Base-by-base conservation (phyloP, 495 filamentous ascomycete genomes). In the Aspergillus olivimuriae region DNA sequence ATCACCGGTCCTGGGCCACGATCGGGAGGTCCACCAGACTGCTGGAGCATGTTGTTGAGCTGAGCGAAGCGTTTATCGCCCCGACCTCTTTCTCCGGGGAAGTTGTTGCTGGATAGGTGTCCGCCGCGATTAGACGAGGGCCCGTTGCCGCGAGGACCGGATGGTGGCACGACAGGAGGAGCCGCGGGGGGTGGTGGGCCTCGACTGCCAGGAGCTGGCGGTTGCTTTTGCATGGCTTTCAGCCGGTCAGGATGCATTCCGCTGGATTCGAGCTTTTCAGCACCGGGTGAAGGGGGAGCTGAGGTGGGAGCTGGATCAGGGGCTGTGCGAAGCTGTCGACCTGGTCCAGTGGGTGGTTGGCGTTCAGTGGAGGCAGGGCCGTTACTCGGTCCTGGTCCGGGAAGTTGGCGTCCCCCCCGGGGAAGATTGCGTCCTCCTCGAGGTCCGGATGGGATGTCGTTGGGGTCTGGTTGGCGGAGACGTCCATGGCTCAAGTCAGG, bases 401-500 rank as follows among this genome's bases (percentile, higher is more conserved):
- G 18, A 49, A 57, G 46, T 61, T 63, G 24, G 18, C 68, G 63
- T 34, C 60, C 60, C 41, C 61, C 51, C 11, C 66, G 62, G 5
- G 48, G 53, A 16, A 61, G 37, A 12, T 48, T 42, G 55, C 60
- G 68, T 34, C 68, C 55, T 24, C 75, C 73, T 32, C 84, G 72
- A 2, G 88, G 89, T 1, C 86, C 89, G 18, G 80, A 82, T 1
- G 88, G 87, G 34, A 82, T 77, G 34, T 81, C 80, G 6, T 70
- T 56, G 23, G 69, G 55, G 12, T 87, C 83, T 16, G 68, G 63
- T 32, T 67, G 68, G 22, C 70, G 69, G 28, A 77, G 63, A 40
- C 75, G 73, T 41, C 74, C 76, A 54, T 80, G 78, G 43, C 69
- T 76, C 46, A 69, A 60, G 49, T 81, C 82, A 24, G 56, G 52